These are phyloP conservation scores for Pichia cabralensis DNA, from an alignment of 805 yeast species.

Conservation along the genomic window DNA sequence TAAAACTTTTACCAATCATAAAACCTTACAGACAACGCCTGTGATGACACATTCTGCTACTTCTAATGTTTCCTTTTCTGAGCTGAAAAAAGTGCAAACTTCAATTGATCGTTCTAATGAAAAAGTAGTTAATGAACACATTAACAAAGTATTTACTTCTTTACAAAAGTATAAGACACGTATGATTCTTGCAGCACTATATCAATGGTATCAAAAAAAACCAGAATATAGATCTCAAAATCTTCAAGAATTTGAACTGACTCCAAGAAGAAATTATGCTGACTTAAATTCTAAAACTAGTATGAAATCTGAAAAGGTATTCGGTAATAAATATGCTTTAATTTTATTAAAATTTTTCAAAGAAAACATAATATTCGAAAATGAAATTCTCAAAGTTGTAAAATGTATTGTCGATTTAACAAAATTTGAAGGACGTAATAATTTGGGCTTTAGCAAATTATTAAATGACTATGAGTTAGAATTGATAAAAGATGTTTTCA, in stretches of 20 bases:
- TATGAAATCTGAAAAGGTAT: slow-evolving; percentile 1
- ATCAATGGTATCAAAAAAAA: slow-evolving; percentile 13
- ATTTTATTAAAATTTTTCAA: slow-evolving; percentile 4
- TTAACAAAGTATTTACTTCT: slow-evolving; percentile 13
- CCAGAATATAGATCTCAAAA: slow-evolving; percentile 1
- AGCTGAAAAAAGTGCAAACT: too few relatives aligned
- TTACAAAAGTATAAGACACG: slow-evolving; percentile 17
- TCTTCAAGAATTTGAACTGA: slow-evolving; percentile 3
- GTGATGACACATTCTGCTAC: too few relatives aligned
- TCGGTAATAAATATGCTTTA: slow-evolving; percentile 9
- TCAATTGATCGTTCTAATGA: slow-evolving; percentile 10
- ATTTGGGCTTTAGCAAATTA: slow-evolving; percentile 2
- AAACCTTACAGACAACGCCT: too few relatives aligned
- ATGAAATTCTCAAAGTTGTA: slow-evolving; percentile 1
- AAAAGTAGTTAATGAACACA: slow-evolving; percentile 11
- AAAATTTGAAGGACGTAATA: slow-evolving; percentile 5
- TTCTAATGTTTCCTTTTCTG: too few relatives aligned
- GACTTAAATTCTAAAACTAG: not conserved
- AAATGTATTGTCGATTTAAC: slow-evolving; percentile 2
- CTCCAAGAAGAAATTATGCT: slow-evolving; percentile 1
- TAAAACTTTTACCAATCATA: too few relatives aligned
- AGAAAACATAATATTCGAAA: slow-evolving; percentile 1
- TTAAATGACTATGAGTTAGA: slow-evolving; percentile 5
- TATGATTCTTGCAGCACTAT: slow-evolving; percentile 13
- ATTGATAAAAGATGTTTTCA: slow-evolving; percentile 8